Evolutionary conservation across 257 asterid species (phyloP).

Genomic region (Nemophila menziesii): DNA sequence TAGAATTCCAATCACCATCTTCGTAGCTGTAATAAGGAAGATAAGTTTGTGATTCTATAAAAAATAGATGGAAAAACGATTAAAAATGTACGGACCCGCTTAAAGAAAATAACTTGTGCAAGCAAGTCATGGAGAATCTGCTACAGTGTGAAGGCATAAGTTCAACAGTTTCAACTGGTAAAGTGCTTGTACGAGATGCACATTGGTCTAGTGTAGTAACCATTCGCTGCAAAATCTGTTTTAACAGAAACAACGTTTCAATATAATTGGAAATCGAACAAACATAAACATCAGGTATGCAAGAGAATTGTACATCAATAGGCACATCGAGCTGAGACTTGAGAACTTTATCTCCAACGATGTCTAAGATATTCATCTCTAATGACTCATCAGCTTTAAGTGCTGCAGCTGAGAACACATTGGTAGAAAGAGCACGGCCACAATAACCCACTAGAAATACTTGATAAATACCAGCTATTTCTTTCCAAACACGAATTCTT

Average conservation of each 20-base stretch:
- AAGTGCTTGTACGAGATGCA: conserved; percentile 88
- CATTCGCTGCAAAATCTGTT: conserved; percentile 64
- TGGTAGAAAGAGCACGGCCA: conserved; percentile 84
- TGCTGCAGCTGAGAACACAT: conserved; percentile 42
- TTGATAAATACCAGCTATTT: conserved; percentile 87
- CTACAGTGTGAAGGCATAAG: conserved; percentile 97
- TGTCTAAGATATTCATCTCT: conserved; percentile 73
- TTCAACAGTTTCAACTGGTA: conserved; percentile 90
- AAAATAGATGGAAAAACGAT: too few relatives aligned
- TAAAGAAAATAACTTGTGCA: conserved; percentile 81
- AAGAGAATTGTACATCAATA: conserved; percentile 52
- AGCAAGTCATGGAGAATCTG: conserved; percentile 89
- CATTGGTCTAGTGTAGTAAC: conserved; percentile 84
- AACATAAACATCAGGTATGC: background rate
- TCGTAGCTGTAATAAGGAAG: conserved; percentile 42
- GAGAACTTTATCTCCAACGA: conserved; percentile 73
- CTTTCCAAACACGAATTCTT: conserved; percentile 84
- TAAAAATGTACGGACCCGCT: conserved; percentile 41
- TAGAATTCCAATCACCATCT: conserved; percentile 40
- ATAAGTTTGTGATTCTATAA: conserved; percentile 12
- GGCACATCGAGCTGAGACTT: conserved; percentile 59
- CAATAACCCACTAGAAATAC: conserved; percentile 86
- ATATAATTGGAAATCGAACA: background rate
- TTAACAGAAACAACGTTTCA: conserved; percentile 9
- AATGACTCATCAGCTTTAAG: conserved; percentile 64